phyloP scores from a whole-genome alignment of 2,329 filamentous ascomycete species.

The Trichoderma hamatum region DNA sequence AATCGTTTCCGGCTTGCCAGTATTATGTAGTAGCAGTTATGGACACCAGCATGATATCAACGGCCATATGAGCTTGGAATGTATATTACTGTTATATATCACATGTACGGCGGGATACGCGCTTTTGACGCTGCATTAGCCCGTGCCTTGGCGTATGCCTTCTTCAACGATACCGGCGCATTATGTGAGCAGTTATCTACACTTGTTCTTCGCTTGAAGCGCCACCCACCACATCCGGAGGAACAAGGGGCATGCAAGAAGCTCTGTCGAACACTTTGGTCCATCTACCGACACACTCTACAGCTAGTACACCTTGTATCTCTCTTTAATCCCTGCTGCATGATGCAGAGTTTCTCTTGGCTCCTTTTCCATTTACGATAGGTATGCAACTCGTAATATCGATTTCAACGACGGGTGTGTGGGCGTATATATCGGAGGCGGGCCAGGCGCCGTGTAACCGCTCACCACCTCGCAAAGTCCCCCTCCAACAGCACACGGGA shows the following conservation, averaged over 20 bases:
- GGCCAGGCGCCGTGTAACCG: conserved; percentile 11
- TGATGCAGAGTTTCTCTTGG: not conserved
- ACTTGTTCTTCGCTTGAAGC: not conserved
- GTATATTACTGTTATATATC: not conserved
- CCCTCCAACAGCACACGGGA: not conserved
- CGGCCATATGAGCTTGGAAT: not conserved
- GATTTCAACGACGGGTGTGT: not conserved
- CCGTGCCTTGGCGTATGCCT: not conserved
- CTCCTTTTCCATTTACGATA: not conserved
- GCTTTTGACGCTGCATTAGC: not conserved
- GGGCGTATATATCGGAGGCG: not conserved
- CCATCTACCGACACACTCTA: not conserved
- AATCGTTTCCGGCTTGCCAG: not conserved
- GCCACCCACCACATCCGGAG: not conserved
- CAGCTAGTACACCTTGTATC: not conserved
- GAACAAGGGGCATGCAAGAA: not conserved
- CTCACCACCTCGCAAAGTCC: not conserved
- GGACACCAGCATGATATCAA: not conserved
- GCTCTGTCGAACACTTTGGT: not conserved
- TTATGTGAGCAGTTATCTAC: not conserved
- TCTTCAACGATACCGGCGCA: not conserved
- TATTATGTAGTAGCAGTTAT: not conserved
- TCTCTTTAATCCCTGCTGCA: not conserved
- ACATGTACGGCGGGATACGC: not conserved
- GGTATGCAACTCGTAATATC: not conserved